Evolutionary conservation across 2,329 filamentous ascomycete genomes (phyloP).

Genomic region (Coleophoma cylindrospora): DNA sequence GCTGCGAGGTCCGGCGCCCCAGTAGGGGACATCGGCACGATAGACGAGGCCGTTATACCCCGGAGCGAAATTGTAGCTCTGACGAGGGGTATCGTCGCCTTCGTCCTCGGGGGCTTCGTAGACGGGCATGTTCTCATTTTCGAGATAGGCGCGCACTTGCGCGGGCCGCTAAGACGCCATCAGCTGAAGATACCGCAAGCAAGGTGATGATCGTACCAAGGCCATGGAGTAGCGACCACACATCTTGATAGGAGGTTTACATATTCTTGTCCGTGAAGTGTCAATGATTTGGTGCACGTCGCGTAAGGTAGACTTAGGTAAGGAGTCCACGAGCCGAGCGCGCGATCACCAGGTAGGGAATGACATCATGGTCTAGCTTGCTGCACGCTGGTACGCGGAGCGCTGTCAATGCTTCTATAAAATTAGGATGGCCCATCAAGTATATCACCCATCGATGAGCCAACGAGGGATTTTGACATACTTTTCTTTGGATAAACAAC

Average conservation of each 20-base stretch:
- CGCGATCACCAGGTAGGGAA: not conserved
- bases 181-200: not conserved
- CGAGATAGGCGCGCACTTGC: constrained; percentile 68
- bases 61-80: constrained; percentile 90
- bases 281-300: not conserved
- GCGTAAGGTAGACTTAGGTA: not conserved
- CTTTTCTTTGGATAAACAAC: no score
- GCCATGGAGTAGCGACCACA: constrained; percentile 27
- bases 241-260: constrained; percentile 14
- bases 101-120: constrained; percentile 69
- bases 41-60: constrained; percentile 84
- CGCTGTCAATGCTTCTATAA: no score
- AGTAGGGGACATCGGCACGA: constrained; percentile 64
- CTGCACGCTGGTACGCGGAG: no score
- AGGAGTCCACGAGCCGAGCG: not conserved
- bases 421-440: no score
- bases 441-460: no score
- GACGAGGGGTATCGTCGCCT: constrained; percentile 49
- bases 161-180: constrained; percentile 58
- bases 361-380: not conserved
- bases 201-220: constrained; percentile 13
- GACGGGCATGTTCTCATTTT: constrained; percentile 69
- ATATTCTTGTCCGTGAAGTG: not conserved
- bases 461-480: no score
- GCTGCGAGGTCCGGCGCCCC: constrained; percentile 41